Conservation (phyloP, 2,329 filamentous ascomycete genomes). For the Microascus cirrosus region DNA sequence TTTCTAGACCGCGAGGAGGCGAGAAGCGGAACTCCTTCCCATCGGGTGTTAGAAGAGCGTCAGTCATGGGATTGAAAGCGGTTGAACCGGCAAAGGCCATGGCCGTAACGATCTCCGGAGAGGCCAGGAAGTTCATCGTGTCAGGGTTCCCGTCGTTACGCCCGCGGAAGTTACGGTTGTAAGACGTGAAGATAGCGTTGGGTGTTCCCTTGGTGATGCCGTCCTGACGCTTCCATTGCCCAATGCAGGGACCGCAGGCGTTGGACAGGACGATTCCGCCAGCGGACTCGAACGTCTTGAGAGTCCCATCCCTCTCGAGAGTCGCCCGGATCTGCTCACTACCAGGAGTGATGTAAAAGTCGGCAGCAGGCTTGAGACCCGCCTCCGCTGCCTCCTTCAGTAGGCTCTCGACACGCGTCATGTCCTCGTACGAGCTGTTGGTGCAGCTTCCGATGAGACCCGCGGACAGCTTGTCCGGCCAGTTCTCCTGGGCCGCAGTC, state of each 20-base stretch:
- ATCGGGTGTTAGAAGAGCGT: conserved; percentile 67
- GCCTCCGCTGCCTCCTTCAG: conserved; percentile 83
- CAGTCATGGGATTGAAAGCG: conserved; percentile 92
- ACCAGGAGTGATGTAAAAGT: conserved; percentile 94
- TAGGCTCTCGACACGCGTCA: conserved; percentile 88
- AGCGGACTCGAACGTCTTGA: conserved; percentile 74
- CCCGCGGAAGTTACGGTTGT: conserved; percentile 96
- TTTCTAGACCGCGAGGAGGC: conserved; percentile 60
- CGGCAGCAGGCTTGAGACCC: conserved; percentile 78
- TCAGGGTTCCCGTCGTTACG: conserved; percentile 93
- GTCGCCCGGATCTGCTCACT: conserved; percentile 96
- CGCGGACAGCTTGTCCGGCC: conserved; percentile 85
- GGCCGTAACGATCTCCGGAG: conserved; percentile 90
- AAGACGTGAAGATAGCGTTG: conserved; percentile 93
- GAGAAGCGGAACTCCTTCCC: conserved; percentile 79
- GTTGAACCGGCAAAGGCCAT: conserved; percentile 89
- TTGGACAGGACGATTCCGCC: conserved; percentile 88
- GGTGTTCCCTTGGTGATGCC: conserved; percentile 70
- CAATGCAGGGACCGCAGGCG: conserved; percentile 88
- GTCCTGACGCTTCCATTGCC: conserved; percentile 90
- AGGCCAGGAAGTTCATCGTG: conserved; percentile 98
- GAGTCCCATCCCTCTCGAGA: conserved; percentile 76
- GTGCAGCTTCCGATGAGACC: conserved; percentile 97
- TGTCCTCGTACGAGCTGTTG: conserved; percentile 97
- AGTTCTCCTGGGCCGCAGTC: conserved; percentile 71